Base-by-base conservation (phyloP, 306 rosid species). In the Abrus precatorius region DNA sequence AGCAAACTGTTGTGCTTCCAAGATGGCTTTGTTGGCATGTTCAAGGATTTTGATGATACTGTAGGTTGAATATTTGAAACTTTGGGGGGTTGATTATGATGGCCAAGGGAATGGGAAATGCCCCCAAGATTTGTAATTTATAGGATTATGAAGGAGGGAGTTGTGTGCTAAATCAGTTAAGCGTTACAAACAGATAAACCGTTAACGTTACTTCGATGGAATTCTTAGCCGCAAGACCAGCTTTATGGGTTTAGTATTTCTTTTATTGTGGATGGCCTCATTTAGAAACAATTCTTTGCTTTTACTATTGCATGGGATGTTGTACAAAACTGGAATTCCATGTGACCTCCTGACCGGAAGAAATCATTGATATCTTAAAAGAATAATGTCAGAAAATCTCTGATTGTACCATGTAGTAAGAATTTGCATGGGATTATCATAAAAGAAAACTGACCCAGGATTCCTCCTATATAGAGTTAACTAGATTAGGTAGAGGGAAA, bases 191-290 rank as follows among this genome's bases (percentile, higher is more conserved):
- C 45, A 38, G 10, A 77, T 84, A 87, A 69, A 72, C 56, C 12
- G 40, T 68, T 57, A 20, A 81, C 80, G 87, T 85, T 84, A 84
- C 81, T 83, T 82, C 74, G 71, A 64, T 75, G 79, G 38, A 75
- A 72, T 73, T 80, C 71, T 74, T 52, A 82, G 90, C 85, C 82
- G 82, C 88, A 79, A 85, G 77, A 81, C 13, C 74, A 62, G 61
- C 49, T 40, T 81, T 86, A 75, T 62, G 87, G 98, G 90, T 91
- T 93, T 86, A 80, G 97, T 6, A 91, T 89, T 89, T 82, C 89
- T 86, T 85, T 60, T 70, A 59, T 65, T 28, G 82, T 68, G 80
- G 87, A 84, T 74, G 87, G 86, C 74, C 90, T 82, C 82, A 4
- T 52, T 43, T 53, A 83, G 83, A 94, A 89, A 88, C 72, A 81